A percentile compares a stretch with the other conserved stretches of the same genome.
Evolutionary conservation across 495 filamentous ascomycete genomes (phyloP).

Genomic region (Aspergillus ostianus): DNA sequence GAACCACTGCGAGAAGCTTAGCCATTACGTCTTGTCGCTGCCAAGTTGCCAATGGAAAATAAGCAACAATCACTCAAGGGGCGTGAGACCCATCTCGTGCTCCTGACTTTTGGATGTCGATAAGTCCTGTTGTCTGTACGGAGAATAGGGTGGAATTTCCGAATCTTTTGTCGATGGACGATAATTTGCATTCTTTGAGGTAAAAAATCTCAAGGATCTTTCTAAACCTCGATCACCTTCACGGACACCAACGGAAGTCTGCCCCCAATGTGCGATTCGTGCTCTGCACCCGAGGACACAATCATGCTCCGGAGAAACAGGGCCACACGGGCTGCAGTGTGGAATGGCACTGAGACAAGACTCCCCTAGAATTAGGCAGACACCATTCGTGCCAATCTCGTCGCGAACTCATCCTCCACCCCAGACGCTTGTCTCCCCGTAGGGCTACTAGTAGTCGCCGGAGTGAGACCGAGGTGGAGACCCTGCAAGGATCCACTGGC

Average conservation of each 20-base stretch:
- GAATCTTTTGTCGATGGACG: no score
- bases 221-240: no score
- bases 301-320: no score
- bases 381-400: neutral
- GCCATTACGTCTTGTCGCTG: neutral
- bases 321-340: no score
- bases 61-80: neutral
- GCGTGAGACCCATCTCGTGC: neutral
- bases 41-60: neutral
- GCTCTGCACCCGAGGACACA: no score
- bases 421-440: neutral
- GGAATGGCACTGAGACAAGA: no score
- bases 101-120: neutral
- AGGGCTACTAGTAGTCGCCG: neutral
- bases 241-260: no score
- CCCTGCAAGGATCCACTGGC: neutral
- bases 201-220: no score
- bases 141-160: no score
- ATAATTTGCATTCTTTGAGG: no score
- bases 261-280: no score
- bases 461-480: neutral
- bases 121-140: no score
- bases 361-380: neutral
- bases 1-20: neutral
- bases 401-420: neutral